Percentiles rank a stretch among this genome's conserved stretches.
Conservation (phyloP, 73 alveolate genomes). For the Paramecium primaurelia region DNA sequence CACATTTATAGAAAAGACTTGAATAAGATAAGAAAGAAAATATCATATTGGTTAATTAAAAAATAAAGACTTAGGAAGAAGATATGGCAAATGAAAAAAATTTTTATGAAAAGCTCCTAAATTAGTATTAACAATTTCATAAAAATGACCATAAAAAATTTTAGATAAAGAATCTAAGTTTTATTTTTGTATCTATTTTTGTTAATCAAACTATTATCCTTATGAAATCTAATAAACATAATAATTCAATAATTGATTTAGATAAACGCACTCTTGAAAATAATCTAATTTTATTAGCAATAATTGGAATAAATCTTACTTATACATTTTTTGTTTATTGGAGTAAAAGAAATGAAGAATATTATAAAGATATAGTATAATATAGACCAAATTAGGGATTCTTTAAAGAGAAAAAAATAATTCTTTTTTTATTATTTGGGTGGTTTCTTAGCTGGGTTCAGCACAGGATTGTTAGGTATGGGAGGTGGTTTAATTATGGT, state of each 20-base stretch:
- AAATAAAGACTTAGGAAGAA: not conserved
- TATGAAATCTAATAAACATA: not conserved
- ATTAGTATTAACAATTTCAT: not conserved
- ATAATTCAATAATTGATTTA: not conserved
- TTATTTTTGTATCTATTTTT: not conserved
- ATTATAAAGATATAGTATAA: not conserved
- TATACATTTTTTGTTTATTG: not conserved
- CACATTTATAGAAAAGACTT: not conserved
- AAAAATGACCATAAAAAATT: not conserved
- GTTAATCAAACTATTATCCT: not conserved
- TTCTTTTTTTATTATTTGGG: not conserved
- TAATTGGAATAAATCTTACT: not conserved
- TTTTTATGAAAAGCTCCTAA: not conserved
- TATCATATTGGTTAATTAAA: not conserved
- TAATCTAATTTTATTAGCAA: not conserved
- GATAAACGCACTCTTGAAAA: not conserved
- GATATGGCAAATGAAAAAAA: not conserved
- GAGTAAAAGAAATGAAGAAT: constrained; percentile 10
- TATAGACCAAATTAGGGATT: not conserved
- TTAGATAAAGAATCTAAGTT: not conserved
- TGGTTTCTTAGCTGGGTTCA: not conserved
- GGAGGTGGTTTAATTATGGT: constrained; percentile 47
- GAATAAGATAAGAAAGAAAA: not conserved
- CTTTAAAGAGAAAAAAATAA: not conserved
- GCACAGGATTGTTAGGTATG: constrained; percentile 38